Percentiles rank a stretch among this genome's conserved stretches.
Evolutionary conservation across 148 eudicot genomes (phyloP).

Genomic region (Suaeda aralocaspica): DNA sequence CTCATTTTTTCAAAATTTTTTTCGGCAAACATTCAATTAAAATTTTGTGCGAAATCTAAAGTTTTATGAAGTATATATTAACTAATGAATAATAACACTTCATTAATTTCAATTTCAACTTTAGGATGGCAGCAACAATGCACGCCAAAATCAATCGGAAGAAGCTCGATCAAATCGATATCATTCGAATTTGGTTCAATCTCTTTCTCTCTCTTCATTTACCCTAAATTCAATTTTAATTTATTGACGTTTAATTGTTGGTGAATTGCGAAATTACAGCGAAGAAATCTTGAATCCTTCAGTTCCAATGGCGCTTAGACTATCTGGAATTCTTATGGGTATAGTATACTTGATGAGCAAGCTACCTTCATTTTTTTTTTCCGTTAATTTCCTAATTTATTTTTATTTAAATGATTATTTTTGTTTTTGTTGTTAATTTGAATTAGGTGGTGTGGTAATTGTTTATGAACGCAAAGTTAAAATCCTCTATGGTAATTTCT

Average conservation of each 20-base stretch:
- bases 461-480: conserved; percentile 91
- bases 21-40: neutral
- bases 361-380: neutral
- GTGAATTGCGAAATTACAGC: conserved; percentile 31
- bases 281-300: conserved; percentile 88
- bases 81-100: neutral
- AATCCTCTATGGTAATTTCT: conserved; percentile 58
- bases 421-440: neutral
- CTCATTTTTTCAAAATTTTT: neutral
- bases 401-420: neutral
- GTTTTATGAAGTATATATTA: neutral
- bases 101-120: conserved; percentile 2
- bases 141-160: conserved; percentile 70
- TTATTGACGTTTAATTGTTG: neutral
- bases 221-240: neutral
- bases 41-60: neutral
- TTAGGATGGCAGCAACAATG: conserved; percentile 98
- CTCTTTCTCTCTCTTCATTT: conserved; percentile 5
- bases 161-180: conserved; percentile 74
- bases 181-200: conserved; percentile 70
- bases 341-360: neutral
- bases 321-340: conserved; percentile 98
- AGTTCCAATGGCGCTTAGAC: conserved; percentile 92
- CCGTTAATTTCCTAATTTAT: neutral
- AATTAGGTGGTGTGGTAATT: conserved; percentile 88